Percentiles rank a stretch among this genome's conserved stretches.
Conservation (phyloP, 805 yeast genomes). For the Hanseniaspora lindneri region DNA sequence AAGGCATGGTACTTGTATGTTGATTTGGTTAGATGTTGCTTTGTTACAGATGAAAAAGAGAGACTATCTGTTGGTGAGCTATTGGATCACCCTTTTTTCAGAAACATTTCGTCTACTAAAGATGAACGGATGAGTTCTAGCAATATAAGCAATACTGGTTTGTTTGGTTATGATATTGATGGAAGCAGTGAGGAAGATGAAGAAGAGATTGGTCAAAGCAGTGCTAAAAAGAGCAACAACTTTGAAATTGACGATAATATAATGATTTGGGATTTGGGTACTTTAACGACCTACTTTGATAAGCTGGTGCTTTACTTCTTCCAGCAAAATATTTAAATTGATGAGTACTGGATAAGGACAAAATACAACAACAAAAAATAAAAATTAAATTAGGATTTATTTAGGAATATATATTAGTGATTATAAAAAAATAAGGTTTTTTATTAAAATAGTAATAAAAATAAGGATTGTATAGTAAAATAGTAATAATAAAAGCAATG, state of each 20-base stretch:
- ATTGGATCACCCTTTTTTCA: constrained; percentile 72
- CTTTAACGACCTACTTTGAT: constrained; percentile 8
- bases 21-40: constrained; percentile 53
- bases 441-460: no score
- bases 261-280: constrained; percentile 15
- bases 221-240: neutral
- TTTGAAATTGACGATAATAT: constrained; percentile 11
- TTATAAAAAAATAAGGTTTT: neutral
- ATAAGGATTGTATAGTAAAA: no score
- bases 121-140: no score
- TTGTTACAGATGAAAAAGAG: constrained; percentile 59
- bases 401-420: neutral
- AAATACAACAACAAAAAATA: neutral
- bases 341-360: neutral
- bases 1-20: constrained; percentile 74
- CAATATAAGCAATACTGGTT: no score
- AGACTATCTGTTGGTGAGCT: constrained; percentile 70
- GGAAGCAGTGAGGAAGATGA: neutral
- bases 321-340: neutral
- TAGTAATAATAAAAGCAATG: no score
- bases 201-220: neutral
- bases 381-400: neutral
- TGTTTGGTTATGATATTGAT: constrained; percentile 11
- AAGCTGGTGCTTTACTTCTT: constrained; percentile 7
- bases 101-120: constrained; percentile 46